Base-by-base conservation (phyloP, 371 early-diverging fungal genomes). In the Zopfochytrium polystomum region DNA sequence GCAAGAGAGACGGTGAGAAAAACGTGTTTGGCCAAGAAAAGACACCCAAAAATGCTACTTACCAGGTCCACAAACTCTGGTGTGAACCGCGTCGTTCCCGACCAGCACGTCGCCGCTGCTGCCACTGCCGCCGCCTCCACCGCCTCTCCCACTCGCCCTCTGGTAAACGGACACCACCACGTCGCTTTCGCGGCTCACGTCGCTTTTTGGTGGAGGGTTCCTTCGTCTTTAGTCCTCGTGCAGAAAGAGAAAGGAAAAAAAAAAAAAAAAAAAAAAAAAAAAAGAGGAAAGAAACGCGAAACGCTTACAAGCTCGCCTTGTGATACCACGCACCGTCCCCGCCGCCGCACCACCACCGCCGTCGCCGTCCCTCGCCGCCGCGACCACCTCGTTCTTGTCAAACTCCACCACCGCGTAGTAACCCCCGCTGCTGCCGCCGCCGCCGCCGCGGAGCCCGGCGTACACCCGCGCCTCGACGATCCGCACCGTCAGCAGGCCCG, bases 381-480 rank as follows among this genome's bases (percentile, higher is more conserved):
- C 89, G 55, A 91, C 78, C 34, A 91, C 80, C 74, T 95, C 93
- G 71, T 93, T 93, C 83, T 91, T 91, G 77, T 95, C 95, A 63
- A 93, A 93, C 75, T 93, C 93, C 27, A 93, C 73, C 7, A 95
- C 92, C 23, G 86, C 86, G 65, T 92, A 95, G n/a, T n/a, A n/a
- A n/a, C n/a, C n/a, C n/a, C n/a, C n/a, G n/a, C n/a, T n/a, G n/a
- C n/a, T n/a, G n/a, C n/a, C n/a, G n/a, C n/a, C n/a, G n/a, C n/a
- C n/a, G n/a, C n/a, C n/a, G n/a, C n/a, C n/a, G n/a, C n/a, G n/a
- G n/a, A n/a, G n/a, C n/a, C n/a, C n/a, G n/a, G n/a, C n/a, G n/a
- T n/a, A n/a, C n/a, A n/a, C n/a, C n/a, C n/a, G n/a, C n/a, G n/a
- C n/a, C n/a, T n/a, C n/a, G n/a, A n/a, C n/a, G n/a, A n/a, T n/a